Conservation (phyloP, 2,329 filamentous ascomycete genomes). For the Microascus cirrosus region DNA sequence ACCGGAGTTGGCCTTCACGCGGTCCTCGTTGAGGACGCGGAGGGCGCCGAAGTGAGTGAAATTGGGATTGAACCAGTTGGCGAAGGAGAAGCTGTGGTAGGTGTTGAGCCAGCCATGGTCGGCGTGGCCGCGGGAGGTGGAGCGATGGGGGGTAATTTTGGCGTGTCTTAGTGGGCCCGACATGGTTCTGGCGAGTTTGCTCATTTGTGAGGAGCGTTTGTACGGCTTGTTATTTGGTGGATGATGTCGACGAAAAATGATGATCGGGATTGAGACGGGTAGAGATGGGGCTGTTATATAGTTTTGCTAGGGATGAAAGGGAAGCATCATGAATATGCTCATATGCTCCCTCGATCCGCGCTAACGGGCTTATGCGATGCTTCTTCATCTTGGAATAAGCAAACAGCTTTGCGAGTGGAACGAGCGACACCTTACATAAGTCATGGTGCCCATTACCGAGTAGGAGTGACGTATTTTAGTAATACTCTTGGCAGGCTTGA, state of each 20-base stretch:
- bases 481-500: too few relatives aligned
- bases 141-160: slow-evolving; percentile 66
- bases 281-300: not conserved
- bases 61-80: slow-evolving; percentile 54
- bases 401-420: not conserved
- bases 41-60: slow-evolving; percentile 64
- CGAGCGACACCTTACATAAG: too few relatives aligned
- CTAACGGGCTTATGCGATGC: not conserved
- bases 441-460: too few relatives aligned
- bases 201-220: not conserved
- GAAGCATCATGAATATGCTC: not conserved
- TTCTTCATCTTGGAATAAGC: not conserved
- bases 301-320: not conserved
- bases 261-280: not conserved
- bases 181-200: slow-evolving; percentile 26
- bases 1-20: slow-evolving; percentile 60
- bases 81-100: slow-evolving; percentile 81
- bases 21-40: slow-evolving; percentile 82
- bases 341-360: not conserved
- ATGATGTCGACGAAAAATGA: not conserved
- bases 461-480: too few relatives aligned
- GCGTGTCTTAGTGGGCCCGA: slow-evolving; percentile 53
- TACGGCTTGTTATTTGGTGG: not conserved
- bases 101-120: slow-evolving; percentile 83
- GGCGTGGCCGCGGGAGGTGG: slow-evolving; percentile 59